Conservation (phyloP, 768 basidiomycete genomes). For the Termitomyces titanicus region DNA sequence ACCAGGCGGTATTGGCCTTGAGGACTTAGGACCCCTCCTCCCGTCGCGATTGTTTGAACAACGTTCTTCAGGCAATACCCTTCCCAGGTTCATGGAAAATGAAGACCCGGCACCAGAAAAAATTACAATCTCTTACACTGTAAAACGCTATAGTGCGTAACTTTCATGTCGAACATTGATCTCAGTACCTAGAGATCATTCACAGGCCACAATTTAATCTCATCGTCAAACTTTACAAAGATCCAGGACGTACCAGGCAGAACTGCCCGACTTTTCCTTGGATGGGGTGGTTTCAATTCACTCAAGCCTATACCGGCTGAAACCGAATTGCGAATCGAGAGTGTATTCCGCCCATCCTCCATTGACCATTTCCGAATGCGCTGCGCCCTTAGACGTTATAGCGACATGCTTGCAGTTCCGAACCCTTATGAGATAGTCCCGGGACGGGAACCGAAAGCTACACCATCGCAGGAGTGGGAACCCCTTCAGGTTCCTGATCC, state of each 20-base stretch:
- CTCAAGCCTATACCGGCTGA: conserved; percentile 25
- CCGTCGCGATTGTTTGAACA: conserved; percentile 11
- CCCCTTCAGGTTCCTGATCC: conserved; percentile 8
- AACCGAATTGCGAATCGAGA: conserved; percentile 17
- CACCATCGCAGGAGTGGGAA: conserved; percentile 14
- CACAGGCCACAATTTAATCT: background rate
- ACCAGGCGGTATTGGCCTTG: conserved; percentile 32
- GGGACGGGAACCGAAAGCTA: background rate
- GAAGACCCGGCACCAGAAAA: background rate
- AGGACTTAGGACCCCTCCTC: conserved; percentile 28
- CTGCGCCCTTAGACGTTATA: conserved; percentile 21
- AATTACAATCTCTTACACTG: conserved; percentile 1
- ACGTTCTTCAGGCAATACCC: background rate
- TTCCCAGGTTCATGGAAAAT: conserved; percentile 4
- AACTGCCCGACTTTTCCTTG: conserved; percentile 19
- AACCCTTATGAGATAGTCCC: conserved; percentile 24
- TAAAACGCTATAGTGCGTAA: conserved; percentile 18
- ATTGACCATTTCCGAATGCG: conserved; percentile 29
- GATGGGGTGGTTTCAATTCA: conserved; percentile 35
- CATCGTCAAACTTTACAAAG: background rate
- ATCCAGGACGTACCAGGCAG: background rate
- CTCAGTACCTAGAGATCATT: background rate
- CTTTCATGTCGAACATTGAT: background rate
- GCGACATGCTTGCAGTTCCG: conserved; percentile 12
- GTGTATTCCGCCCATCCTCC: conserved; percentile 18